Evolutionary conservation across 2,329 filamentous ascomycete species (phyloP).

Genomic region (Knufia petricola): DNA sequence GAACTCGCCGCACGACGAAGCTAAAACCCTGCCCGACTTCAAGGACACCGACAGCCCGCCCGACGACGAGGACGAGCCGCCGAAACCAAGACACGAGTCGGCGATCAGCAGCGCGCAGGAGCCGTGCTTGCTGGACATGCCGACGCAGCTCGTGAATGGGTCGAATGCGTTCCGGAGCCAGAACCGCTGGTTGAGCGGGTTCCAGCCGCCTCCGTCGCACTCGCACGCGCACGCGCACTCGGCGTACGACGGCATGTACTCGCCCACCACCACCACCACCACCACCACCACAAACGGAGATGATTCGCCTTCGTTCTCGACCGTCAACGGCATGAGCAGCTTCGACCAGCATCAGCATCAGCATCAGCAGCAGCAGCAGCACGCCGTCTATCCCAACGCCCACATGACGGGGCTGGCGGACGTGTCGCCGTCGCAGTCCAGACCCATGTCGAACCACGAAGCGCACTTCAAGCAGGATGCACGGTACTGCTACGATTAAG

Average conservation of each 20-base stretch:
- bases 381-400: background rate
- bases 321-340: background rate
- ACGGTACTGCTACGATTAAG: conserved; percentile 7
- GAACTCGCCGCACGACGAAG: conserved; percentile 15
- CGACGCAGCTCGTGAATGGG: conserved; percentile 16
- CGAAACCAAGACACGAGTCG: conserved; percentile 12
- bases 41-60: conserved; percentile 11
- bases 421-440: background rate
- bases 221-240: too few relatives aligned
- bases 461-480: conserved; percentile 5
- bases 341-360: background rate
- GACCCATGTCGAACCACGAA: background rate
- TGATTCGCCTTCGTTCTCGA: background rate
- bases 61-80: conserved; percentile 5
- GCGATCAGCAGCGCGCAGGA: conserved; percentile 5
- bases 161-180: conserved; percentile 19
- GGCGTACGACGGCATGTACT: conserved; percentile 3
- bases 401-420: background rate
- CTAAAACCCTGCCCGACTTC: conserved; percentile 13
- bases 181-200: conserved; percentile 21
- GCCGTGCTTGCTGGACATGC: conserved; percentile 9
- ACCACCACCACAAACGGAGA: too few relatives aligned
- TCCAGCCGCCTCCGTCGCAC: conserved; percentile 15
- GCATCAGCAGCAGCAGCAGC: background rate
- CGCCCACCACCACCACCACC: background rate